These are phyloP conservation scores for Staphylotrichum tortipilum DNA, from an alignment of 495 filamentous ascomycete species.

Conservation along the genomic window DNA sequence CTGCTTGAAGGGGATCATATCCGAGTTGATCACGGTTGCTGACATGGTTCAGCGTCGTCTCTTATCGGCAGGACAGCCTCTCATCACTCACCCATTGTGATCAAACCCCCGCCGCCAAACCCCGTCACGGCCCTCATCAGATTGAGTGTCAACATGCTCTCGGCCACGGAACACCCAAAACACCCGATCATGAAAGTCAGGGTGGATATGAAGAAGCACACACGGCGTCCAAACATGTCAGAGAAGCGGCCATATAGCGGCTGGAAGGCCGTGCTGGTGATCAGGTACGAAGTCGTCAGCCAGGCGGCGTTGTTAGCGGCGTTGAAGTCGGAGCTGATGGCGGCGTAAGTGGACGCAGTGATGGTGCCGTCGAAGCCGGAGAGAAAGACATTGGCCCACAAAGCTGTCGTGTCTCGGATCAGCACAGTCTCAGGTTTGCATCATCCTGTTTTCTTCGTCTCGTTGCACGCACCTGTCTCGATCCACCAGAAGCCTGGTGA, in stretches of 20 bases:
- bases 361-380: constrained; percentile 59
- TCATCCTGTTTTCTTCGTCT: not conserved
- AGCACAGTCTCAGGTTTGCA: not conserved
- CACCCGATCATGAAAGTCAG: constrained; percentile 41
- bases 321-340: constrained; percentile 51
- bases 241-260: constrained; percentile 40
- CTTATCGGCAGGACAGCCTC: too few relatives aligned
- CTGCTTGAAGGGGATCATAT: constrained; percentile 54
- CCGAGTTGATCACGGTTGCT: constrained; percentile 60
- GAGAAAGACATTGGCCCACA: constrained; percentile 59
- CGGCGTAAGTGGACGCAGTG: constrained; percentile 56
- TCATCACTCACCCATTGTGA: constrained; percentile 53
- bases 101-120: constrained; percentile 52
- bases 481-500: constrained; percentile 32
- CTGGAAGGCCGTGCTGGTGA: constrained; percentile 63
- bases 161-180: constrained; percentile 39
- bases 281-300: constrained; percentile 66
- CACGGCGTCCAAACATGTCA: constrained; percentile 46
- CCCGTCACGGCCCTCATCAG: constrained; percentile 43
- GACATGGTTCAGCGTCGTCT: constrained; percentile 10
- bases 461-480: constrained; percentile 24
- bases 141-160: constrained; percentile 32
- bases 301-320: constrained; percentile 49
- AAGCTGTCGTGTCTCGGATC: constrained; percentile 34
- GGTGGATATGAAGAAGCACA: constrained; percentile 43